A percentile compares a stretch with the other conserved stretches of the same genome.
Conservation (phyloP, 1,139 yeast species). For the Scheffersomyces segobiensis region DNA sequence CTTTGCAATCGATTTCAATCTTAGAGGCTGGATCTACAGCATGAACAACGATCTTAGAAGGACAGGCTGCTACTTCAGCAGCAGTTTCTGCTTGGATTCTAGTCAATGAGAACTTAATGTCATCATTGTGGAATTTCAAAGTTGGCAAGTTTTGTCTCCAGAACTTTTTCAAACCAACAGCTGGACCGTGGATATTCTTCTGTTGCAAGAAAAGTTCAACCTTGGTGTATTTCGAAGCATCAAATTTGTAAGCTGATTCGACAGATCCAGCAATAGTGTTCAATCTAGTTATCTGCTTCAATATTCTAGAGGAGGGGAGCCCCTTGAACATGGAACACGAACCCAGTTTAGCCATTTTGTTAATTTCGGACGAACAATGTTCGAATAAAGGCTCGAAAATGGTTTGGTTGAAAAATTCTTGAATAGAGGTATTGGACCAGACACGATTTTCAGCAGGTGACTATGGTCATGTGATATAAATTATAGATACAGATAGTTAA, state of each 20-base stretch:
- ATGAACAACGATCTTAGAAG: constrained; percentile 42
- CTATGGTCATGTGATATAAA: neutral
- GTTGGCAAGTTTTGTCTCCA: constrained; percentile 78
- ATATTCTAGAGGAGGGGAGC: constrained; percentile 29
- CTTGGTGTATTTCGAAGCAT: constrained; percentile 22
- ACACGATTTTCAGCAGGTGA: neutral
- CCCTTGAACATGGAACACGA: constrained; percentile 19
- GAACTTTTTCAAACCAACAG: constrained; percentile 49
- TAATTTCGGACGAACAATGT: neutral
- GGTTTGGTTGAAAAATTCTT: constrained; percentile 2
- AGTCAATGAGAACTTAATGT: constrained; percentile 59
- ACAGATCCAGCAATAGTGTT: constrained; percentile 42
- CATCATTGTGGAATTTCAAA: constrained; percentile 79
- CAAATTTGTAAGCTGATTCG: constrained; percentile 35
- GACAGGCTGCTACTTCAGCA: constrained; percentile 45
- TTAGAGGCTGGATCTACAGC: constrained; percentile 16
- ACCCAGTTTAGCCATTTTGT: constrained; percentile 4
- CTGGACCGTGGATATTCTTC: constrained; percentile 27
- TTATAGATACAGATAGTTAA: no score
- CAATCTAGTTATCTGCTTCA: constrained; percentile 36
- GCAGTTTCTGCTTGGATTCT: constrained; percentile 49
- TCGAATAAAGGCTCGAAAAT: no score
- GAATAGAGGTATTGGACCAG: neutral
- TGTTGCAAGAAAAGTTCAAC: constrained; percentile 34
- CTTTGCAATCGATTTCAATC: constrained; percentile 34